Evolutionary conservation across 2,329 filamentous ascomycete species (phyloP).

Genomic region (Fusarium sp.): DNA sequence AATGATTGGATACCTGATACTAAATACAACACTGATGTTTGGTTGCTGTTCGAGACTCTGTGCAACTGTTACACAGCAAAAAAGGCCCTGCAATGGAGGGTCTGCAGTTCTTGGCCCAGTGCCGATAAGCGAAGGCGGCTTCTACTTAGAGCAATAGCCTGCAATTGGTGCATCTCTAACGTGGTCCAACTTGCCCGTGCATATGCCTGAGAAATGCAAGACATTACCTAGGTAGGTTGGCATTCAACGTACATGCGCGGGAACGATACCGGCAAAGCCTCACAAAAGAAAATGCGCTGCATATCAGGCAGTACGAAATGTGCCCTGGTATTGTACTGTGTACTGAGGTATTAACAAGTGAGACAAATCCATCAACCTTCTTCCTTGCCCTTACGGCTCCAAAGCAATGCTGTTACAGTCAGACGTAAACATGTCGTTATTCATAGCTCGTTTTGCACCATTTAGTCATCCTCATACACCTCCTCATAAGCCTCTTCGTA

Average conservation of each 20-base stretch:
- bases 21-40: background rate
- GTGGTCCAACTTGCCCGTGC: background rate
- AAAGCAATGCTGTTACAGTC: constrained; percentile 29
- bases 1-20: background rate
- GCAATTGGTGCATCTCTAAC: constrained; percentile 9
- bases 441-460: constrained; percentile 26
- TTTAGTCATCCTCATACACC: constrained; percentile 42
- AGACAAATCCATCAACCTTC: constrained; percentile 14
- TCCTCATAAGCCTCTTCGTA: constrained; percentile 53
- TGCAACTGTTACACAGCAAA: background rate
- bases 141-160: background rate
- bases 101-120: constrained; percentile 34
- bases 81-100: constrained; percentile 6
- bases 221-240: background rate
- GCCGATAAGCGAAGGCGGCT: constrained; percentile 41
- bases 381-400: constrained; percentile 23
- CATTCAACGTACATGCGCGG: background rate
- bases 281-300: background rate
- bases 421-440: constrained; percentile 38
- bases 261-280: background rate
- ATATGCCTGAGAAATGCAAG: background rate
- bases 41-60: background rate
- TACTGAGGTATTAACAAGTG: constrained; percentile 35
- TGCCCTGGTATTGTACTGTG: constrained; percentile 23
- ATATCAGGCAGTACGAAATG: constrained; percentile 7